phyloP scores from a whole-genome alignment of 768 basidiomycete species.

The Rhodotorula toruloides region DNA sequence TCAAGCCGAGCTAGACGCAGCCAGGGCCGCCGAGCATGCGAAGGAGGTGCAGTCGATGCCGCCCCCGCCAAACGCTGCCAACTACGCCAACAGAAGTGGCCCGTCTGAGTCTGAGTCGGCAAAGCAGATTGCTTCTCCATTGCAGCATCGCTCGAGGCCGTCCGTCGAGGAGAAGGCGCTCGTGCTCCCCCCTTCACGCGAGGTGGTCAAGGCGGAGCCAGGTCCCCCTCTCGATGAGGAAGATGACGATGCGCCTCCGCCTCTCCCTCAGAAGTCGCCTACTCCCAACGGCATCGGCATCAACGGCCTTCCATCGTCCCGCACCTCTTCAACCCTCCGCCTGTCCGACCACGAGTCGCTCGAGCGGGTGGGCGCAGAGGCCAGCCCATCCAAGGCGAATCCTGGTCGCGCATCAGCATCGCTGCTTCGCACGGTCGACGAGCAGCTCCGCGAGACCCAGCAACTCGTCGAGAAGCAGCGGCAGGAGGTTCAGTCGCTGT shows the following conservation, averaged over 20 bases:
- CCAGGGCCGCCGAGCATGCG: neutral
- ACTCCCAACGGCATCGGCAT: neutral
- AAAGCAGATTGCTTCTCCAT: too few relatives aligned
- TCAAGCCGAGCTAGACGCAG: conserved; percentile 20
- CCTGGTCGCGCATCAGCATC: neutral
- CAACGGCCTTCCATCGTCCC: neutral
- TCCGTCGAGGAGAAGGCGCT: neutral
- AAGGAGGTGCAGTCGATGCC: neutral
- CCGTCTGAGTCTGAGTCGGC: neutral
- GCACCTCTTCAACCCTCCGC: neutral
- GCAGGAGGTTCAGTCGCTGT: conserved; percentile 19
- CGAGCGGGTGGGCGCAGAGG: neutral
- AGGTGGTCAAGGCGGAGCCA: neutral
- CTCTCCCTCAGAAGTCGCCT: neutral
- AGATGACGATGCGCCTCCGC: neutral
- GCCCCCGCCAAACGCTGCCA: neutral
- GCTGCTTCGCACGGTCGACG: conserved; percentile 11
- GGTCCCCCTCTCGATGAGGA: neutral
- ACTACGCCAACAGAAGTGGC: neutral
- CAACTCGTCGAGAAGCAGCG: conserved; percentile 1
- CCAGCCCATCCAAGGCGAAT: too few relatives aligned
- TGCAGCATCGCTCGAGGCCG: neutral
- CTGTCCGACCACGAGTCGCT: neutral
- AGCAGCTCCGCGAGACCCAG: conserved; percentile 17
- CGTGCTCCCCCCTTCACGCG: neutral